Percentiles rank a stretch among this genome's conserved stretches.
These are phyloP conservation scores for Kodamaea lidongshanica DNA, from an alignment of 805 yeast species.

Conservation along the genomic window DNA sequence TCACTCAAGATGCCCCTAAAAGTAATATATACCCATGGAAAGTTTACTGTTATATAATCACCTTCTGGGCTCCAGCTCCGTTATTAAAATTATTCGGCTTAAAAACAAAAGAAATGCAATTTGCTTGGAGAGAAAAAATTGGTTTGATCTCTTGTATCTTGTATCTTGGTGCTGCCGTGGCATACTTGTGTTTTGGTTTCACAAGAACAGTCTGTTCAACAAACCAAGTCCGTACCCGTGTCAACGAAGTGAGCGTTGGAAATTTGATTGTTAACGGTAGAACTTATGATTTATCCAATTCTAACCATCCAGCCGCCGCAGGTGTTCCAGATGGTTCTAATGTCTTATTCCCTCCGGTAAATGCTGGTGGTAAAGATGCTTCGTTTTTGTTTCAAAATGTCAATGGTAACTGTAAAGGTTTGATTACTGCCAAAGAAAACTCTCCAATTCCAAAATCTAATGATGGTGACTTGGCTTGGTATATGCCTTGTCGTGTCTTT, in stretches of 20 bases:
- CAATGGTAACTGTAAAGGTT: slow-evolving; percentile 79
- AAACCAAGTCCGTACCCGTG: slow-evolving; percentile 43
- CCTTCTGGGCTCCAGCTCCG: slow-evolving; percentile 91
- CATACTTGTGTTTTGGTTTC: slow-evolving; percentile 86
- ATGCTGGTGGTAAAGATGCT: slow-evolving; percentile 86
- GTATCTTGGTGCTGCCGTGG: slow-evolving; percentile 69
- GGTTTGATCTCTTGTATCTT: slow-evolving; percentile 74
- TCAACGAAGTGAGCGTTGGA: slow-evolving; percentile 53
- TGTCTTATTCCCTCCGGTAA: slow-evolving; percentile 73
- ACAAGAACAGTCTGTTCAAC: slow-evolving; percentile 71
- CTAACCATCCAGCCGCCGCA: slow-evolving; percentile 76
- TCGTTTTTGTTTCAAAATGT: slow-evolving; percentile 85
- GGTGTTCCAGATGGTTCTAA: slow-evolving; percentile 70
- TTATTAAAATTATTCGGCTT: slow-evolving; percentile 68
- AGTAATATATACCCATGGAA: slow-evolving; percentile 58
- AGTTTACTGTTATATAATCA: slow-evolving; percentile 68
- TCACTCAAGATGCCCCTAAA: slow-evolving; percentile 11
- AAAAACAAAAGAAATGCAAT: slow-evolving; percentile 71
- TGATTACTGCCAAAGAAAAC: slow-evolving; percentile 64
- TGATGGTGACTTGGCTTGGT: slow-evolving; percentile 75
- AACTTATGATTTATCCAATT: slow-evolving; percentile 63
- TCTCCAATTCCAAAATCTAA: slow-evolving; percentile 60
- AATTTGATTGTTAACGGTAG: slow-evolving; percentile 76
- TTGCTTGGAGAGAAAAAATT: slow-evolving; percentile 96
- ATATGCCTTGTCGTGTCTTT: slow-evolving; percentile 83